These are phyloP conservation scores for Xylogone sp. DNA, from an alignment of 2,329 filamentous ascomycete species.

Conservation along the genomic window DNA sequence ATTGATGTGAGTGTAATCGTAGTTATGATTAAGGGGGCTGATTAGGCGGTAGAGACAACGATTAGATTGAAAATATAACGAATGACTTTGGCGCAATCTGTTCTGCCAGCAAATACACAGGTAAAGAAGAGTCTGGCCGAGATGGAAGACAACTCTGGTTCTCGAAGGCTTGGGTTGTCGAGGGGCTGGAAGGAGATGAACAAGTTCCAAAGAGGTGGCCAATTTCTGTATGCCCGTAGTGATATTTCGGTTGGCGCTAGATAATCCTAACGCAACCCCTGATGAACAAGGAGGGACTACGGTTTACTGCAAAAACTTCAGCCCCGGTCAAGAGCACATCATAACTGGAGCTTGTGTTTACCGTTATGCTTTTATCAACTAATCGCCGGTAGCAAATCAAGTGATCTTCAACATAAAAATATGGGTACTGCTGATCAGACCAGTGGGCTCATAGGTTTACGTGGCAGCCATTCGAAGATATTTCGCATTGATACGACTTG, in stretches of 20 bases:
- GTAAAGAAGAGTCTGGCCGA: neutral
- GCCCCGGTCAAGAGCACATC: neutral
- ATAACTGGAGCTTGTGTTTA: neutral
- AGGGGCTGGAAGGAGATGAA: neutral
- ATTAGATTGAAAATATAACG: neutral
- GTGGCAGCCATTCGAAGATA: too few species aligned
- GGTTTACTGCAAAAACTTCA: neutral
- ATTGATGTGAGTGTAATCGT: constrained; percentile 12
- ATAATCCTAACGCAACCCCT: neutral
- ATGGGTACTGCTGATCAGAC: neutral
- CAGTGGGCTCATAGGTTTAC: neutral
- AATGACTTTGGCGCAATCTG: neutral
- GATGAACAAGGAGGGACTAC: neutral
- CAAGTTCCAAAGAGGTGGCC: neutral
- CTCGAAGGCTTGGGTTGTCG: neutral
- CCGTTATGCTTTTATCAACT: neutral
- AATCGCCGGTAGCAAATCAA: neutral
- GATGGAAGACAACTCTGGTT: neutral
- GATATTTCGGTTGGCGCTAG: neutral
- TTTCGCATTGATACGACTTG: neutral
- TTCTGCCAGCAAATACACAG: neutral
- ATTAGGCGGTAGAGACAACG: neutral
- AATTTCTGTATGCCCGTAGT: neutral
- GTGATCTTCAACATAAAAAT: neutral
- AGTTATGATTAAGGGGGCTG: constrained; percentile 11